Evolutionary conservation across 2,329 filamentous ascomycete genomes (phyloP), one percentile per base, ranked within the genome.

Genomic region (Ceratocystis lukuohia): DNA sequence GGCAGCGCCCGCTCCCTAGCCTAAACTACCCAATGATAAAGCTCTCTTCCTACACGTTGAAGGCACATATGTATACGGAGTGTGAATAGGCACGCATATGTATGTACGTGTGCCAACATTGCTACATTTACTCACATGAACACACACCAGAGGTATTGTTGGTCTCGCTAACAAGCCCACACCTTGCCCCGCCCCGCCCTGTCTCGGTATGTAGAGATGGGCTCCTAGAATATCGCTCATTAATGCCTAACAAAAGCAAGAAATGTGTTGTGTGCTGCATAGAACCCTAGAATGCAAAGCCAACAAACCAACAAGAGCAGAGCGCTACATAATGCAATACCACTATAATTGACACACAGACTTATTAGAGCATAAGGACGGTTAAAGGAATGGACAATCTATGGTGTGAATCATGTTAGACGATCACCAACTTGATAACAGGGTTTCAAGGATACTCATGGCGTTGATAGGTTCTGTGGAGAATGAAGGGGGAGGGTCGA

Each of bases 401-500:
- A 33, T 57, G 53, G 12, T 28, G 53, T 22, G 25, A 57, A 30
- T 33, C 25, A 30, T 30, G 53, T 17, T 57, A 33, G 25, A 57
- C 53, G 25, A 57, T 57, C 22, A 28, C 10, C 53, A 30, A 28
- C 25, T 20, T 50, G 46, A 57, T 57, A 57, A 57, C 53, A 57
- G 25, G 25, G 53, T 57, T 5, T 28, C 7, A 57, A 30, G 53
- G 53, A 57, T 57, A 17, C 7, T 30, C 53, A 30, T 28, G 53
- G 53, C 41, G 41, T 62, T 62, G 57, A 61, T 50, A 53, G 65
- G 48, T 61, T 48, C 65, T 62, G 65, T 48, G 56, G 57, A 45
- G 53, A 66, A 28, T 57, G 20, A 5, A 5, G 17, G 41, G 41
- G 30, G 30, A 30, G 30, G 6, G 30, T 7, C 30, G 30, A 28